These are phyloP conservation scores for Salvia splendens DNA, from an alignment of 257 asterid genomes.

Conservation along the genomic window DNA sequence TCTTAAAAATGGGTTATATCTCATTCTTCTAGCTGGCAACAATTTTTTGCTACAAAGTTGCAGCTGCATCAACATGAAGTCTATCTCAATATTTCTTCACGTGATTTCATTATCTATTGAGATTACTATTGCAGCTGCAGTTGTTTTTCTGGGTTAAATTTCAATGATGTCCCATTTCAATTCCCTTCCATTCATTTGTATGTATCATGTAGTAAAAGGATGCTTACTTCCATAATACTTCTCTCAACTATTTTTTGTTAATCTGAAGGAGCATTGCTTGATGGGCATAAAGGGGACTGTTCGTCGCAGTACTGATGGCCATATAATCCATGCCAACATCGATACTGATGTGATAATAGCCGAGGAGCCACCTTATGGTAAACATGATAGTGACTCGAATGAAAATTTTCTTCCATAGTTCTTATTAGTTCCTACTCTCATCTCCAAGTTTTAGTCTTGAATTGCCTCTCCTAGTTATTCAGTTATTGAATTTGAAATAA, in stretches of 20 bases:
- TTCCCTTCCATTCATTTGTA: slow-evolving; percentile 23
- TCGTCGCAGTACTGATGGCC: slow-evolving; percentile 98
- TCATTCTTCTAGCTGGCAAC: slow-evolving; percentile 10
- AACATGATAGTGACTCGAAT: slow-evolving; percentile 29
- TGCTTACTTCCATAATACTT: slow-evolving; percentile 18
- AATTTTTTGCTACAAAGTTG: slow-evolving; percentile 4
- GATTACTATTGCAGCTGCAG: slow-evolving; percentile 17
- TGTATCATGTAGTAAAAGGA: slow-evolving; percentile 19
- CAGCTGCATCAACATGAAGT: neutral
- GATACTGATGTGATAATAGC: slow-evolving; percentile 99
- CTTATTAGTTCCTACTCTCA: slow-evolving; percentile 17
- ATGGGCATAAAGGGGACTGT: slow-evolving; percentile 99
- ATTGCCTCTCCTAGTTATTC: slow-evolving; percentile 10
- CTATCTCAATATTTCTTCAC: neutral
- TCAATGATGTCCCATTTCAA: neutral
- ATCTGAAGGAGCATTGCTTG: slow-evolving; percentile 87
- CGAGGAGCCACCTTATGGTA: slow-evolving; percentile 98
- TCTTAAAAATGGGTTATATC: slow-evolving; percentile 10
- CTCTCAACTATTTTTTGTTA: slow-evolving; percentile 31
- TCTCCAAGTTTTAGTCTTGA: slow-evolving; percentile 17
- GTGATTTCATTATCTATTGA: neutral
- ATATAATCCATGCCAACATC: slow-evolving; percentile 98
- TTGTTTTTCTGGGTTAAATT: neutral
- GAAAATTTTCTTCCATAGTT: neutral
- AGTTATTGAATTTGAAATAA: neutral